These are phyloP conservation scores for Plantago major DNA, from an alignment of 257 asterid genomes.

Conservation along the genomic window DNA sequence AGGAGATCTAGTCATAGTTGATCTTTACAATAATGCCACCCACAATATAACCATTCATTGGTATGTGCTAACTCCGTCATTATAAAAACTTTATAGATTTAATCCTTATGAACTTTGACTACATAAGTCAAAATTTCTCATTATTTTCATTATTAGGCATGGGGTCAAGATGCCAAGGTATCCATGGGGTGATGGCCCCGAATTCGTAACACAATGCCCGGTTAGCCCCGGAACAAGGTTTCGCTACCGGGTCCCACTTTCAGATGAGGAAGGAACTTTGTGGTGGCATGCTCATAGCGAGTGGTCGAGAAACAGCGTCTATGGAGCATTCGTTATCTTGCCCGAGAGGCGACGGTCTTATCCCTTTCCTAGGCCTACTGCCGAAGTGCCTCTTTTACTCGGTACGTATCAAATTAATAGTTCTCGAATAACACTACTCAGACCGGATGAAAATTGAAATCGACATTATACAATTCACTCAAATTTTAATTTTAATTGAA, in stretches of 20 bases:
- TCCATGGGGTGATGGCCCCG: constrained; percentile 65
- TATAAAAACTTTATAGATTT: too few species aligned
- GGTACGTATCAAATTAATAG: too few species aligned
- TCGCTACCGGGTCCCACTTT: constrained; percentile 32
- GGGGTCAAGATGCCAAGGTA: constrained; percentile 53
- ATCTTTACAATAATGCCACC: constrained; percentile 27
- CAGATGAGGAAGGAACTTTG: constrained; percentile 50
- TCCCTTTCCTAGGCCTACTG: constrained; percentile 40
- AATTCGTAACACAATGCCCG: constrained; percentile 49
- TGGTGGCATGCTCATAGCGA: constrained; percentile 73
- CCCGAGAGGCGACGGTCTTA: constrained; percentile 26
- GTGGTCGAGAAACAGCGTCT: constrained; percentile 48
- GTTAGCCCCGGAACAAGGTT: constrained; percentile 40
- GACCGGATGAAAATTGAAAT: too few species aligned
- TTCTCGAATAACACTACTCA: too few species aligned
- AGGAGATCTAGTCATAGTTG: constrained; percentile 35
- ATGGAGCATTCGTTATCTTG: constrained; percentile 40
- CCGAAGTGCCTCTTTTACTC: constrained; percentile 40
- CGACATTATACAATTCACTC: too few species aligned
- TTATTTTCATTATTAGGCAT: constrained; percentile 30
- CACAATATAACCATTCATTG: constrained; percentile 39
- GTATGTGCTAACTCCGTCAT: constrained; percentile 8
- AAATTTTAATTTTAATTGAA: too few species aligned
- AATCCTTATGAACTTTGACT: too few species aligned
- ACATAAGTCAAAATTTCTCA: neutral